phyloP scores from a whole-genome alignment of 75 land plant species.

The Sequoia sempervirens region DNA sequence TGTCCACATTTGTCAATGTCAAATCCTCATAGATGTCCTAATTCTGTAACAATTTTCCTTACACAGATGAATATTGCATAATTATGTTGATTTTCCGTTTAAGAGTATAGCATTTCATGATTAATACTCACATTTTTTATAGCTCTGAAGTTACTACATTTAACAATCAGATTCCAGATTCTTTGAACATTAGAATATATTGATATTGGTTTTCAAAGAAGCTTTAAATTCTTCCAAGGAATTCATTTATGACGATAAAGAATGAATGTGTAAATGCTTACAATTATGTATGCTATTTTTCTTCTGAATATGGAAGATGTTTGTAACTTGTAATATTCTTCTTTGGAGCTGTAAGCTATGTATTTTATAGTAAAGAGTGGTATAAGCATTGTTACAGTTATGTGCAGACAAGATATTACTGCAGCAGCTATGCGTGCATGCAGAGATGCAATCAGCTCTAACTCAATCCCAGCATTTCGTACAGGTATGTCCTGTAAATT shows the following conservation, averaged over 20 bases:
- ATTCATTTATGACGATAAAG: not conserved
- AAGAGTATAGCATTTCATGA: not conserved
- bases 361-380: not conserved
- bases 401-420: conserved; percentile 78
- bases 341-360: not conserved
- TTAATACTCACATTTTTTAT: too few relatives aligned
- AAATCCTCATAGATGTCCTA: not conserved
- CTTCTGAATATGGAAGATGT: not conserved
- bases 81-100: not conserved
- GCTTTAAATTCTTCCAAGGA: not conserved
- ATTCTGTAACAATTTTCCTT: not conserved
- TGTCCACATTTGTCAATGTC: not conserved
- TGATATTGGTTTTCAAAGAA: not conserved
- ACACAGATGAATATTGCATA: not conserved
- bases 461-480: conserved; percentile 90
- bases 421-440: conserved; percentile 86
- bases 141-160: not conserved
- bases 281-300: not conserved
- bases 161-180: not conserved
- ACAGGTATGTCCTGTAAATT: conserved; percentile 39
- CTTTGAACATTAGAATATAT: not conserved
- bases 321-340: not conserved
- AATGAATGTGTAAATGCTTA: not conserved
- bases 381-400: not conserved
- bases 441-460: conserved; percentile 84